Evolutionary conservation across 805 yeast genomes (phyloP).

Genomic region (Middelhovenomyces tepae): DNA sequence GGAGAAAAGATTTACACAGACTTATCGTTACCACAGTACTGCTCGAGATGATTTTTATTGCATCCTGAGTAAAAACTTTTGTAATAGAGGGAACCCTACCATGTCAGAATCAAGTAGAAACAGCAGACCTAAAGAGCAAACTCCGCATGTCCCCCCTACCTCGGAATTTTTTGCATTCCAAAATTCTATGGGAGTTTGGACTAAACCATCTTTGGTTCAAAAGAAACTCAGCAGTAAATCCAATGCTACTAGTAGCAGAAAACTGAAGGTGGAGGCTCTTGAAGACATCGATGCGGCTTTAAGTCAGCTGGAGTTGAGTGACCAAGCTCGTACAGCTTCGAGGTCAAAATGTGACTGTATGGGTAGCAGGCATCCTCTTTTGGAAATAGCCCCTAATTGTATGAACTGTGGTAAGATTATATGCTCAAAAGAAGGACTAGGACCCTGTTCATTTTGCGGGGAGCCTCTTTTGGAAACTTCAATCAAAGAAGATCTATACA

Average conservation of each 20-base stretch:
- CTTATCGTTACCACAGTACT: too few species aligned
- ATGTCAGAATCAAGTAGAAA: too few species aligned
- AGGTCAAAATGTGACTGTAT: conserved; percentile 65
- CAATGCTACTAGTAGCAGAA: conserved; percentile 8
- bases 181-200: too few species aligned
- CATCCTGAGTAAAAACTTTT: too few species aligned
- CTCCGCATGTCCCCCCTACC: too few species aligned
- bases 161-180: too few species aligned
- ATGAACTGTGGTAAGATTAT: conserved; percentile 89
- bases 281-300: conserved; percentile 60
- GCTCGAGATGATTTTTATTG: too few species aligned
- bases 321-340: conserved; percentile 21
- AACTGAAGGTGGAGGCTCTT: conserved; percentile 44
- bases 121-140: too few species aligned
- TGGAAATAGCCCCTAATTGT: conserved; percentile 89
- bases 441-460: conserved; percentile 83
- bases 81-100: too few species aligned
- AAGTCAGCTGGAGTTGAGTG: conserved; percentile 39
- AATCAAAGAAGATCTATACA: conserved; percentile 49
- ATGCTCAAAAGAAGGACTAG: conserved; percentile 81
- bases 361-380: conserved; percentile 81
- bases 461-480: conserved; percentile 49
- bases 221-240: neutral
- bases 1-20: too few species aligned
- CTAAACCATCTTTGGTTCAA: too few species aligned